Conservation (phyloP, 2,329 filamentous ascomycete genomes). For the Fusarium odoratissimum region DNA sequence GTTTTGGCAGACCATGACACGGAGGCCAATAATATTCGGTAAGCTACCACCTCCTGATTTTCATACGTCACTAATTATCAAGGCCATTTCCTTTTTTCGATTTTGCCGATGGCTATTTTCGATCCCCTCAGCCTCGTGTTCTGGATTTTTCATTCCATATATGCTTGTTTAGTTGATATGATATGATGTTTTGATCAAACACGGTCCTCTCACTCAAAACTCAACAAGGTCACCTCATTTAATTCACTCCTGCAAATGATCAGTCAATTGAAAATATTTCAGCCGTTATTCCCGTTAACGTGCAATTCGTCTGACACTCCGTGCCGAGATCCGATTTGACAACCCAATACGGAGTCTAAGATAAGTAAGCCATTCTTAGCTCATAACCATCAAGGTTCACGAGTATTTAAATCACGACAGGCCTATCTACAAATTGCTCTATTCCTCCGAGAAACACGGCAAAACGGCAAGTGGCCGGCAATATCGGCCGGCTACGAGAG, state of each 20-base stretch:
- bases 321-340: not conserved
- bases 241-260: not conserved
- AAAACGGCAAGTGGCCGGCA: not conserved
- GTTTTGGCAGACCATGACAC: not conserved
- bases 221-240: not conserved
- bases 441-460: not conserved
- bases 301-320: not conserved
- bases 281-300: not conserved
- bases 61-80: fast-evolving
- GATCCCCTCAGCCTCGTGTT: fast-evolving
- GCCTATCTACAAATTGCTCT: not conserved
- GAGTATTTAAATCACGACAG: not conserved
- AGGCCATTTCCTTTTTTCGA: not conserved
- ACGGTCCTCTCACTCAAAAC: fast-evolving
- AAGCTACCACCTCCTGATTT: fast-evolving
- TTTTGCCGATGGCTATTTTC: not conserved
- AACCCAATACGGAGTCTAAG: not conserved
- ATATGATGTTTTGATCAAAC: not conserved
- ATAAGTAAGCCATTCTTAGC: not conserved
- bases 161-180: too few species aligned
- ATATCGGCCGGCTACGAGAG: not conserved
- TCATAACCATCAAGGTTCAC: constrained; percentile 1
- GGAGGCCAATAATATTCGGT: not conserved
- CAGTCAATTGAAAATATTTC: not conserved
- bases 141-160: not conserved